Base-by-base conservation (phyloP, 2,329 filamentous ascomycete genomes). In the Fonsecaea nubica region DNA sequence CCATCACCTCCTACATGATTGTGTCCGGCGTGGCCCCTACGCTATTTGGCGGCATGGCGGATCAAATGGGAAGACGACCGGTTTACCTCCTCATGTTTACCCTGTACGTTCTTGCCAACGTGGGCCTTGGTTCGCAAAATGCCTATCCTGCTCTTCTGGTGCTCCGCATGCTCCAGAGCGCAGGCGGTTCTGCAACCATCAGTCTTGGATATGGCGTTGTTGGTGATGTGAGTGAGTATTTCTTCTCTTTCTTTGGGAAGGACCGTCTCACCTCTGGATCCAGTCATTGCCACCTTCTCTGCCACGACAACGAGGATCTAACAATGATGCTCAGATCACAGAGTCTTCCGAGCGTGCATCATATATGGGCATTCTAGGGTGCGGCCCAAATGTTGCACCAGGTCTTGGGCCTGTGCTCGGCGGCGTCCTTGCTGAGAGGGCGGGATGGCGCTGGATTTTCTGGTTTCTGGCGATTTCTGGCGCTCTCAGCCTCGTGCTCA, bases 321-420 rank as follows among this genome's bases (percentile, higher is more conserved):
- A 50, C 45, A 25, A 21, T 25, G 45, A 12, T 10, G 9, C 18
- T 12, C 45, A 50, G 45, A 50, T 50, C 8, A 50, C 30, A 77
- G 78, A 0, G 80, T 70, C 75, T 2, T 76, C 74, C n/a, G 78
- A 82, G 18, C 73, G 80, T 0, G 81, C 80, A 2, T 76, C 75
- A 0, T 82, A 76, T 62, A 79, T 82, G 75, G 90, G 86, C 60
- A 71, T 78, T 25, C 78, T 80, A 35, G 75, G 78, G 48, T 76
- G 76, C 6, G 78, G 78, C 0, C 53, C 77, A 9, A 69, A 79
- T 1, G 72, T 76, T 1, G 75, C 76, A 67, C 85, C 88, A n/a
- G 77, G 78, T 1, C 66, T 81, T 4, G 80, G 80, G 2, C 80
- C 81, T 0, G 72, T 82, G 0, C 77, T 82, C 30, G 80, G 80